These are phyloP conservation scores for Arthroderma sp. DNA, from an alignment of 2,329 filamentous ascomycete genomes.

Conservation along the genomic window DNA sequence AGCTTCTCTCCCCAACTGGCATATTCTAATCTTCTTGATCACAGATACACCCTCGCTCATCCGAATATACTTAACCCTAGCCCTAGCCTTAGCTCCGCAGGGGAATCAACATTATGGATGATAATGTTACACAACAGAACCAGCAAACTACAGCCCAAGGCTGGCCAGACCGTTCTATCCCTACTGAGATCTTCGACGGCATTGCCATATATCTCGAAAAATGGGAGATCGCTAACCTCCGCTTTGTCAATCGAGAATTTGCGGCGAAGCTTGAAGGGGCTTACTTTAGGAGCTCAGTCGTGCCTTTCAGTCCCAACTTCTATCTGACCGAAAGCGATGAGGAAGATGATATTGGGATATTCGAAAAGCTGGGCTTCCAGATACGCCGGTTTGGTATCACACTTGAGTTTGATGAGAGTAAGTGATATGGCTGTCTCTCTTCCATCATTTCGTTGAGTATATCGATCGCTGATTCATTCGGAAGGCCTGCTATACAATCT, in stretches of 20 bases:
- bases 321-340: constrained; percentile 23
- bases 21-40: too few relatives aligned
- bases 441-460: not conserved
- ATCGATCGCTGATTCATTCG: too few relatives aligned
- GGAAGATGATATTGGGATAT: constrained; percentile 31
- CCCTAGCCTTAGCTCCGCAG: too few relatives aligned
- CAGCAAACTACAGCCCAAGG: constrained; percentile 1
- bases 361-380: constrained; percentile 47
- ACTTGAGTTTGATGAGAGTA: constrained; percentile 50
- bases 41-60: too few relatives aligned
- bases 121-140: not conserved
- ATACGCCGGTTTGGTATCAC: constrained; percentile 54
- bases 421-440: constrained; percentile 19
- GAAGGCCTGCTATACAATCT: too few relatives aligned
- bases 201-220: constrained; percentile 45
- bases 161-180: constrained; percentile 36
- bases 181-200: constrained; percentile 49
- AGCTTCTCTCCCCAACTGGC: too few relatives aligned
- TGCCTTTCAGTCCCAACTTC: constrained; percentile 52
- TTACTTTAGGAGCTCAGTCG: constrained; percentile 50
- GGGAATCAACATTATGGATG: not conserved
- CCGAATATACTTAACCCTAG: too few relatives aligned
- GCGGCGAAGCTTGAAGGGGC: constrained; percentile 44
- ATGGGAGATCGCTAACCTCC: constrained; percentile 46
- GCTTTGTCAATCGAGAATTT: constrained; percentile 48